Conservation (phyloP, 2,329 filamentous ascomycete genomes). For the Waltergamsia citrina region DNA sequence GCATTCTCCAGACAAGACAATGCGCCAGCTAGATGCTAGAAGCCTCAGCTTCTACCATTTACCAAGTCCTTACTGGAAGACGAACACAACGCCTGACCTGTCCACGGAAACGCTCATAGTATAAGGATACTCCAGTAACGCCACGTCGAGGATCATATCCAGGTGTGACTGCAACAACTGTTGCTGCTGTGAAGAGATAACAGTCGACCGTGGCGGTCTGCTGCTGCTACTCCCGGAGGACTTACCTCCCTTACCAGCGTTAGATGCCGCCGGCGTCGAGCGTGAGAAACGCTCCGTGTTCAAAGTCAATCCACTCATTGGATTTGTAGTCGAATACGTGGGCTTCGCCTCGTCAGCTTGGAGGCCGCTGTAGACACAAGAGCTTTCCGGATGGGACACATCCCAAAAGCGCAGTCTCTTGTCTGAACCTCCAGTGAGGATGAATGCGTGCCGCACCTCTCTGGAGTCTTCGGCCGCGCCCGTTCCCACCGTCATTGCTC, state of each 20-base stretch:
- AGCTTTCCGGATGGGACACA: constrained; percentile 66
- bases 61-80: constrained; percentile 47
- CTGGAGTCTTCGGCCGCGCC: constrained; percentile 61
- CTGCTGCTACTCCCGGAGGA: constrained; percentile 14
- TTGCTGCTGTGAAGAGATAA: constrained; percentile 83
- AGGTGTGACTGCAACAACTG: constrained; percentile 77
- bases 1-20: too few species aligned
- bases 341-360: constrained; percentile 61
- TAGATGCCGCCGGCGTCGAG: constrained; percentile 19
- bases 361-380: constrained; percentile 71
- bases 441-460: constrained; percentile 70
- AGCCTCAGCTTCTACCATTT: too few species aligned
- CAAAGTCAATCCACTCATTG: constrained; percentile 52
- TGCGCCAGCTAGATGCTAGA: too few species aligned
- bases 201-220: constrained; percentile 61
- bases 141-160: constrained; percentile 80
- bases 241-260: constrained; percentile 18
- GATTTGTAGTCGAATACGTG: constrained; percentile 58
- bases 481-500: constrained; percentile 64
- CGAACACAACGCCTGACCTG: constrained; percentile 79
- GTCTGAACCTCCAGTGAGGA: constrained; percentile 82
- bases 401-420: constrained; percentile 95
- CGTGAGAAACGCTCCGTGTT: constrained; percentile 53
- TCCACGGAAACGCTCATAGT: constrained; percentile 90
- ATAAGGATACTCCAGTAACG: constrained; percentile 81